Evolutionary conservation across 352 stramenopile genomes (phyloP).

Genomic region (Pythium grandisporangium): DNA sequence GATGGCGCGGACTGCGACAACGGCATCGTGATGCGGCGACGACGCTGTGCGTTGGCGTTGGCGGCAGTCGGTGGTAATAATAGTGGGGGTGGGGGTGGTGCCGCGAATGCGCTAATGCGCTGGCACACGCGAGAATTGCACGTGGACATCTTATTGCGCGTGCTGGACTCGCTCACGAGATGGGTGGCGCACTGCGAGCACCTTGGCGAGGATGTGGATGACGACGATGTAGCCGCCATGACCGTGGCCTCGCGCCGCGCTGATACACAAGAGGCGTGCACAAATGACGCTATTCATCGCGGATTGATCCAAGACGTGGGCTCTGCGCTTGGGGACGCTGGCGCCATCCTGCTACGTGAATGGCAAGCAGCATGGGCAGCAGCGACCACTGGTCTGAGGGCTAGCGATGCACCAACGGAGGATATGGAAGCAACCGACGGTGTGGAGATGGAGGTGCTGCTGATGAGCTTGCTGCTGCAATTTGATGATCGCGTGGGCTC

Average conservation of each 20-base stretch:
- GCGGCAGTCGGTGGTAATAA: no score
- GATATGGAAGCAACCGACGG: background rate
- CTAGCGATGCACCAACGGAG: no score
- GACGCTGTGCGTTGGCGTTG: background rate
- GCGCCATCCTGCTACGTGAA: conserved; percentile 9
- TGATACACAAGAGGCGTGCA: background rate
- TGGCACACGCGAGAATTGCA: conserved; percentile 2
- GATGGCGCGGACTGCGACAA: no score
- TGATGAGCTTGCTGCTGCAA: conserved; percentile 19
- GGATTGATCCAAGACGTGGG: conserved; percentile 5
- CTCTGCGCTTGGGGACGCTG: conserved; percentile 11
- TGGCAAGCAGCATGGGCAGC: conserved; percentile 7
- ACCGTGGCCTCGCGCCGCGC: background rate
- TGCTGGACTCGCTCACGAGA: conserved; percentile 8
- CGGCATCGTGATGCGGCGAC: no score
- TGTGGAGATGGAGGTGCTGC: conserved; percentile 1
- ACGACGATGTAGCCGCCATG: no score
- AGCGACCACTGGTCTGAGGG: no score
- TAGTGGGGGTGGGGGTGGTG: no score
- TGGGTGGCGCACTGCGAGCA: conserved; percentile 6
- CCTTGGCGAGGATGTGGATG: no score
- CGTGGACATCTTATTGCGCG: conserved; percentile 7
- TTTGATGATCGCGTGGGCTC: conserved; percentile 9
- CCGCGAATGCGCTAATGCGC: background rate
- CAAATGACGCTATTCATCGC: background rate